These are phyloP conservation scores for Pythium brassicae DNA, from an alignment of 352 stramenopile species.

Conservation along the genomic window DNA sequence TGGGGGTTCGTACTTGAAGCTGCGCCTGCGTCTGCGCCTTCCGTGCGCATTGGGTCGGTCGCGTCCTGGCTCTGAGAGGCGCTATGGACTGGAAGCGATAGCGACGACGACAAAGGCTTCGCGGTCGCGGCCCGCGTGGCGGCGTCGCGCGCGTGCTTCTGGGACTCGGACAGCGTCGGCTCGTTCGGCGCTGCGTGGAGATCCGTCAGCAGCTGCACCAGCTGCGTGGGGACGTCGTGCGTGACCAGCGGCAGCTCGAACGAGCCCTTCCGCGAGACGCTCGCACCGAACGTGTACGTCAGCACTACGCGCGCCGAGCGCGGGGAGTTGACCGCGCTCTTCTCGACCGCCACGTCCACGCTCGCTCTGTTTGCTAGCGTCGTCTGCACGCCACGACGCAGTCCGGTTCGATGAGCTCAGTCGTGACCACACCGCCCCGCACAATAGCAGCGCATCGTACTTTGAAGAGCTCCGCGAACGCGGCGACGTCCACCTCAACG, in stretches of 20 bases:
- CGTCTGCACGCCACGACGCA: constrained; percentile 20
- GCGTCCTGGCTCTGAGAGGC: neutral
- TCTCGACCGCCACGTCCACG: constrained; percentile 33
- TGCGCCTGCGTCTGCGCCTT: neutral
- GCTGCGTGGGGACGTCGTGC: constrained; percentile 14
- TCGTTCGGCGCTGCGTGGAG: constrained; percentile 30
- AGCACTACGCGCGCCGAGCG: constrained; percentile 27
- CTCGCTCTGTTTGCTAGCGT: constrained; percentile 30
- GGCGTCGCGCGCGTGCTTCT: constrained; percentile 16
- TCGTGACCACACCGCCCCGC: too few relatives aligned
- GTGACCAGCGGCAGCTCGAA: constrained; percentile 40
- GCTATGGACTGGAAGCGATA: neutral
- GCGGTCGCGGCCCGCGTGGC: neutral
- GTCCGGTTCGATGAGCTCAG: too few relatives aligned
- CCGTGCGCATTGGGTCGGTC: too few relatives aligned
- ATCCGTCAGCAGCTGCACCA: constrained; percentile 34
- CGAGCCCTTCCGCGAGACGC: constrained; percentile 41
- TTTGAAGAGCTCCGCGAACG: constrained; percentile 33
- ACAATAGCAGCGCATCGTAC: constrained; percentile 18
- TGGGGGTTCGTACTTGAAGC: constrained; percentile 5
- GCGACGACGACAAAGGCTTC: neutral
- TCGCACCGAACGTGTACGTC: constrained; percentile 63
- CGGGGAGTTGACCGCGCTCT: constrained; percentile 4
- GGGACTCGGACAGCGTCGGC: constrained; percentile 25
- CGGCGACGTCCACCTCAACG: constrained; percentile 30